Evolutionary conservation across 805 yeast species (phyloP), one percentile per base, ranked within the genome.

Genomic region (Spathaspora hagerdaliae): DNA sequence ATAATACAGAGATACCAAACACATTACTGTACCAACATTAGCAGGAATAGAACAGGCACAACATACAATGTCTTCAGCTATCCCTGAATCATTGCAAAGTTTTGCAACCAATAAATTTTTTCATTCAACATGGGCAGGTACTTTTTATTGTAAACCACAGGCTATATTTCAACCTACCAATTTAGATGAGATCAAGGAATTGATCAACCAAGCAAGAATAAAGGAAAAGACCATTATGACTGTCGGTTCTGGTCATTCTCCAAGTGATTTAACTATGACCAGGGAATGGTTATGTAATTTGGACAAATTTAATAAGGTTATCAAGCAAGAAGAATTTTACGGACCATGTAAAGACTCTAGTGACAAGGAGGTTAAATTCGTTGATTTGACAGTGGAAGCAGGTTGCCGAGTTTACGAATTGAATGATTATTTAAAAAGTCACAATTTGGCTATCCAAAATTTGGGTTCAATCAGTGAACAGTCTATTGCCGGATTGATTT

Each of bases 241-340:
- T 1, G 91, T 87, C 7, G 99, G 99, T 0, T 81, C 96, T 0
- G 97, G 96, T 31, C 98, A 94, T 61, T 90, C 97, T 7, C 99
- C 99, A 0, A 85, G 95, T 37, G 91, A 83, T 58, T 67, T 94
- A 67, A 88, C 96, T 43, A 83, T 90, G 85, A 86, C 96, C 4
- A 67, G 73, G 31, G 94, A 87, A 47, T 91, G 97, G 96, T 67
- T 94, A 14, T 78, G 95, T 51, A 91, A 87, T 60, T 73, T 92
- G 57, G 98, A 92, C 64, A 79, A 80, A 46, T 77, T 86, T 61
- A 78, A 81, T 60, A 57, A 63, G n/a, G 79, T 89, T 14, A 53
- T 83, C 26, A 54, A 58, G 19, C 62, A 78, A 41, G 62, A 72
- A 34, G 76, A 74, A 34, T 73, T 79, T 45, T 64, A 60, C 19